Percentiles rank a stretch among this genome's conserved stretches.
Conservation (phyloP, 805 yeast genomes). For the Monosporozyma aerobia region DNA sequence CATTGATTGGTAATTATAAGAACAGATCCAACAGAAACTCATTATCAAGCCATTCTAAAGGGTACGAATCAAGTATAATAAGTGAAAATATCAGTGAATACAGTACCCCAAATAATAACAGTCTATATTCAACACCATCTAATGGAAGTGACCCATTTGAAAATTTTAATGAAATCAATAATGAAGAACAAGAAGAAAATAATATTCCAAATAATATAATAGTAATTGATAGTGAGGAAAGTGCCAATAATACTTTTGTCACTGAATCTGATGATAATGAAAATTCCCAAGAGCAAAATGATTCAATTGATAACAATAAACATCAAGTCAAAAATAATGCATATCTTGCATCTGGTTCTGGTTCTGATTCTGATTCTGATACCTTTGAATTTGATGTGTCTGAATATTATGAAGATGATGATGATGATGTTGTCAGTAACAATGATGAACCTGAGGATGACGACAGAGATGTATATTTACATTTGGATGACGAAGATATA, state of each 20-base stretch:
- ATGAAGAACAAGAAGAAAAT: slow-evolving; percentile 2
- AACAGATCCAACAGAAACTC: slow-evolving; percentile 5
- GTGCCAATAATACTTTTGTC: background rate
- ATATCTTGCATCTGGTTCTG: background rate
- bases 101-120: background rate
- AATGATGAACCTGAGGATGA: background rate
- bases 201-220: background rate
- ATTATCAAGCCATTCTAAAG: background rate
- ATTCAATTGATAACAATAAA: background rate
- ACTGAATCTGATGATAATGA: background rate
- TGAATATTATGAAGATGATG: slow-evolving; percentile 7
- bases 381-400: slow-evolving; percentile 4
- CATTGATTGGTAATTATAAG: slow-evolving; percentile 7
- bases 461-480: slow-evolving; percentile 7
- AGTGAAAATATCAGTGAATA: background rate
- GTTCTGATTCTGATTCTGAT: background rate
- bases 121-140: background rate
- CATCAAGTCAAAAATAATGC: background rate
- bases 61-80: background rate
- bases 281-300: background rate
- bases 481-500: slow-evolving; percentile 12
- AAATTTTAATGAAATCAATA: slow-evolving; percentile 10
- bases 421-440: slow-evolving; percentile 1
- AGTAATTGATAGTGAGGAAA: background rate
- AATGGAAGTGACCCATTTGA: background rate